Percentiles rank a stretch among this genome's conserved stretches.
Evolutionary conservation across 441 rosid genomes (phyloP).

Genomic region (Caryocar brasiliense): DNA sequence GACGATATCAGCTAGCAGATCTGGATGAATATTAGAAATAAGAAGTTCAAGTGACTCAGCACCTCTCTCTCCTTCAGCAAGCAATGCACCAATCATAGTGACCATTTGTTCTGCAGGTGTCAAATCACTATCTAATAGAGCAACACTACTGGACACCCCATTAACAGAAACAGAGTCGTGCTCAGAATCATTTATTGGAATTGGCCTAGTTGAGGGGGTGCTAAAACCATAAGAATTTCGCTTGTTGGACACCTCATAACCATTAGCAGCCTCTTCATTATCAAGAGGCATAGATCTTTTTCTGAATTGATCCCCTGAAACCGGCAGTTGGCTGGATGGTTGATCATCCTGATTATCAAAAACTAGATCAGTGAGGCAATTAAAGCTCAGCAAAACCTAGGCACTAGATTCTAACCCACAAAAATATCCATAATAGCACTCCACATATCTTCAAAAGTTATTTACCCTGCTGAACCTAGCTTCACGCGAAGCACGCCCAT

Average conservation of each 20-base stretch:
- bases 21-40: constrained; percentile 90
- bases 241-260: constrained; percentile 55
- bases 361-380: constrained; percentile 14
- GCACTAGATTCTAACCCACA: constrained; percentile 9
- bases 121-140: constrained; percentile 54
- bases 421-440: no score
- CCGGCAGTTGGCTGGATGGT: constrained; percentile 38
- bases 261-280: constrained; percentile 51
- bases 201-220: constrained; percentile 26
- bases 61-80: constrained; percentile 99
- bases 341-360: constrained; percentile 65
- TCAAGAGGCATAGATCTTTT: constrained; percentile 67
- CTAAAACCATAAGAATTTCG: constrained; percentile 45
- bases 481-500: constrained; percentile 88
- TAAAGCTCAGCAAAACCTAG: constrained; percentile 10
- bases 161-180: constrained; percentile 46
- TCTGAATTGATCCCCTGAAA: constrained; percentile 51
- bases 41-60: constrained; percentile 95
- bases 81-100: constrained; percentile 97
- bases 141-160: constrained; percentile 41
- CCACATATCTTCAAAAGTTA: background rate
- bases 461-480: constrained; percentile 63
- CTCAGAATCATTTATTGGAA: constrained; percentile 40
- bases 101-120: constrained; percentile 97
- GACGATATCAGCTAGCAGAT: constrained; percentile 96